Percentiles rank a stretch among this genome's conserved stretches.
Evolutionary conservation across 768 basidiomycete species (phyloP).

Genomic region (Agaricus bisporus): DNA sequence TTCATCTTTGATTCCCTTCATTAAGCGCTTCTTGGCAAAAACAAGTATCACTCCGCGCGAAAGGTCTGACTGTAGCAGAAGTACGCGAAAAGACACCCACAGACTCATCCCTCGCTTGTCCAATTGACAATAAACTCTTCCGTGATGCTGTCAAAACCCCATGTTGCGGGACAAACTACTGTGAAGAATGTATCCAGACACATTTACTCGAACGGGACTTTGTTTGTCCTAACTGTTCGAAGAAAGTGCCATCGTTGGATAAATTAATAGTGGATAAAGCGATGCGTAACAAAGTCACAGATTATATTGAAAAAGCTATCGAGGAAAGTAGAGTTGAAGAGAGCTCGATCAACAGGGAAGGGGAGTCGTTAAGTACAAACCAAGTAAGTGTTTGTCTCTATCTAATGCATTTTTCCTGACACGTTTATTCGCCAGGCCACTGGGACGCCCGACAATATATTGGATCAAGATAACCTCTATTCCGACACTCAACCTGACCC

Average conservation of each 20-base stretch:
- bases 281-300: slow-evolving; percentile 67
- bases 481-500: slow-evolving; percentile 63
- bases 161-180: slow-evolving; percentile 86
- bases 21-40: slow-evolving; percentile 91
- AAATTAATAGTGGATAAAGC: slow-evolving; percentile 78
- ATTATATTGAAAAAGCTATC: slow-evolving; percentile 78
- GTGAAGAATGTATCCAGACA: slow-evolving; percentile 97
- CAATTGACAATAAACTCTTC: slow-evolving; percentile 90
- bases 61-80: slow-evolving; percentile 81
- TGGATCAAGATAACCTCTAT: slow-evolving; percentile 57
- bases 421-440: slow-evolving; percentile 7
- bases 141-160: slow-evolving; percentile 94
- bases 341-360: slow-evolving; percentile 15
- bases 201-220: slow-evolving; percentile 94
- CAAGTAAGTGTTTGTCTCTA: slow-evolving; percentile 28
- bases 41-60: slow-evolving; percentile 64
- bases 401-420: neutral
- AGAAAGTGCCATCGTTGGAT: slow-evolving; percentile 85
- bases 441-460: slow-evolving; percentile 10
- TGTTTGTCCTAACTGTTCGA: slow-evolving; percentile 83
- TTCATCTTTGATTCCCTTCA: neutral
- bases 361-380: slow-evolving; percentile 13
- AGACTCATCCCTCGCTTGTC: slow-evolving; percentile 76
- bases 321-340: slow-evolving; percentile 66
- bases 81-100: slow-evolving; percentile 80